Conservation (phyloP, 495 filamentous ascomycete genomes). For the Aspergillus leporis region DNA sequence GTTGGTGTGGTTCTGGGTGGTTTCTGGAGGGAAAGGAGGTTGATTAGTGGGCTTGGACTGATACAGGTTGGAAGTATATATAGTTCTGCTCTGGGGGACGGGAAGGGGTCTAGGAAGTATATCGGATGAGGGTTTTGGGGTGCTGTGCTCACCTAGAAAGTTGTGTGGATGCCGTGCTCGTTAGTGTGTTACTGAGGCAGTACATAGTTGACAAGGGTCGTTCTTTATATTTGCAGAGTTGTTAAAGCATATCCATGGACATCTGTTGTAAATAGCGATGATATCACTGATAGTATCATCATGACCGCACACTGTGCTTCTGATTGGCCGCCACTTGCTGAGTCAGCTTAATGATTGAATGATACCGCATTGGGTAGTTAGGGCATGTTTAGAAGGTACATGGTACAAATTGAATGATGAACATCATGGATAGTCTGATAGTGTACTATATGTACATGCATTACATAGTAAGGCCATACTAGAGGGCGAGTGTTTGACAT, state of each 20-base stretch:
- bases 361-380: background rate
- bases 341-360: background rate
- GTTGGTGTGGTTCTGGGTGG: background rate
- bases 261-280: background rate
- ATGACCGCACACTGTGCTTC: constrained; percentile 3
- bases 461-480: background rate
- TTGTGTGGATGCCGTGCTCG: background rate
- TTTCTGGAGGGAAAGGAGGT: no score
- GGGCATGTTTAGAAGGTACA: no score
- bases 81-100: background rate
- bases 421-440: no score
- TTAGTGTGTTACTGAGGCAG: background rate
- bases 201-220: constrained; percentile 1
- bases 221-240: background rate
- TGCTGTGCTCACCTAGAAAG: background rate
- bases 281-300: constrained; percentile 14
- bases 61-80: no score
- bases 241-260: background rate
- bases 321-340: constrained; percentile 3
- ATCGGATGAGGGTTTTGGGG: background rate
- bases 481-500: background rate
- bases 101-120: background rate
- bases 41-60: no score
- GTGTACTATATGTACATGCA: background rate
- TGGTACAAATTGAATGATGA: no score